Conservation (phyloP, 225 moss, liverwort and hornwort species). For the Bryum argenteum region DNA sequence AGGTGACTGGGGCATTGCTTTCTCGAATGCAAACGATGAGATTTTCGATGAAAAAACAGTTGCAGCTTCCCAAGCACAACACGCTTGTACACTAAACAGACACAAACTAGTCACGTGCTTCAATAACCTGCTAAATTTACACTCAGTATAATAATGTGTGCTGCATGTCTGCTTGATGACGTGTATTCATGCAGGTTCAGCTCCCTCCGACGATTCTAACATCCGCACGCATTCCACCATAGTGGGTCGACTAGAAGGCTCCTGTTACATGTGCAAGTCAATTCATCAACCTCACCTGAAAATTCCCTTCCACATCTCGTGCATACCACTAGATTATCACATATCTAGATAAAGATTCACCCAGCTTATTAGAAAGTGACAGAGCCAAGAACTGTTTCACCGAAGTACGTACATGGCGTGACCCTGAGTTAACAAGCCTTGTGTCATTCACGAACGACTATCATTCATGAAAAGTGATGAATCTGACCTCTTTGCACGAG, state of each 20-base stretch:
- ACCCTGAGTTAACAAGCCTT: neutral
- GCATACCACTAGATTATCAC: neutral
- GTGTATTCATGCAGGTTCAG: slow-evolving; percentile 8
- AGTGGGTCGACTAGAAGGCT: slow-evolving; percentile 67
- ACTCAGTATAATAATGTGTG: slow-evolving; percentile 7
- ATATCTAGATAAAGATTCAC: slow-evolving; percentile 5
- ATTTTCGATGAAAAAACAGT: slow-evolving; percentile 10
- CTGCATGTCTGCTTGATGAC: neutral
- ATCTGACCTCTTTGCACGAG: neutral
- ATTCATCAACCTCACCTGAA: neutral
- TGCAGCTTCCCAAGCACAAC: neutral
- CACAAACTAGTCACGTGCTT: neutral
- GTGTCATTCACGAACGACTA: neutral
- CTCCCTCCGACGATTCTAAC: slow-evolving; percentile 57
- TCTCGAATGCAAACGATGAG: slow-evolving; percentile 9
- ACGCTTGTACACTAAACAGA: neutral
- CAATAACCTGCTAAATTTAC: neutral
- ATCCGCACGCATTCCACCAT: slow-evolving; percentile 70
- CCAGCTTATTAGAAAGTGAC: neutral
- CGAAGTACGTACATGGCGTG: neutral
- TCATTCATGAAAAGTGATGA: neutral
- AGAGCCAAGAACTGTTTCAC: neutral
- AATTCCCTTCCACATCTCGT: neutral
- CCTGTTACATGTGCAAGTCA: slow-evolving; percentile 31
- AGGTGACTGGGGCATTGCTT: neutral